A percentile compares a stretch with the other conserved stretches of the same genome.
These are phyloP conservation scores for Laguncularia racemosa DNA, from an alignment of 345 rosid species.

Conservation along the genomic window DNA sequence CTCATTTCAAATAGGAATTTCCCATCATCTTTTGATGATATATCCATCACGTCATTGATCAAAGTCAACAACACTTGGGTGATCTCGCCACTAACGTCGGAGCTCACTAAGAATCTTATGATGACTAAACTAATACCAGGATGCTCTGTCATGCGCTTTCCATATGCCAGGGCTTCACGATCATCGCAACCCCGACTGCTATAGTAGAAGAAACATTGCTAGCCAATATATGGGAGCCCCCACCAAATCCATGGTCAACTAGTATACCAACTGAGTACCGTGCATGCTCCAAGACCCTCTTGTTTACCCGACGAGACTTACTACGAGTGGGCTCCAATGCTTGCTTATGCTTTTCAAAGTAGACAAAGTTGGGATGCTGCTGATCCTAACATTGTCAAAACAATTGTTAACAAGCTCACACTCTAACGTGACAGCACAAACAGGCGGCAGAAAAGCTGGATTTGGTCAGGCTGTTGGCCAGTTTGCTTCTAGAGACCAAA, in stretches of 20 bases:
- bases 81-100: not conserved
- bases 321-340: conserved; percentile 13
- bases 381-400: too few species aligned
- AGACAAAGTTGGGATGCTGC: too few species aligned
- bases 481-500: conserved; percentile 34
- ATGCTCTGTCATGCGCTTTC: conserved; percentile 15
- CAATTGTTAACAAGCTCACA: too few species aligned
- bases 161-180: conserved; percentile 27
- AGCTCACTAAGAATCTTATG: conserved; percentile 1
- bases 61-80: conserved; percentile 54
- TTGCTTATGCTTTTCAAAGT: too few species aligned
- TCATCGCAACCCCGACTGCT: conserved; percentile 28
- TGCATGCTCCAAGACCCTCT: conserved; percentile 22
- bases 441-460: conserved; percentile 25
- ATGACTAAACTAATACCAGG: conserved; percentile 11
- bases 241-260: conserved; percentile 14
- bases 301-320: conserved; percentile 15
- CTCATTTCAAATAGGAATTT: conserved; percentile 60
- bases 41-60: conserved; percentile 74
- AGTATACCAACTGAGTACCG: conserved; percentile 35
- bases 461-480: conserved; percentile 46
- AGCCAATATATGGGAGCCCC: not conserved
- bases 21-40: conserved; percentile 60
- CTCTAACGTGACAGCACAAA: too few species aligned
- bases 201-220: not conserved